phyloP scores from a whole-genome alignment of 2,329 filamentous ascomycete genomes.

The Metarhizium album region DNA sequence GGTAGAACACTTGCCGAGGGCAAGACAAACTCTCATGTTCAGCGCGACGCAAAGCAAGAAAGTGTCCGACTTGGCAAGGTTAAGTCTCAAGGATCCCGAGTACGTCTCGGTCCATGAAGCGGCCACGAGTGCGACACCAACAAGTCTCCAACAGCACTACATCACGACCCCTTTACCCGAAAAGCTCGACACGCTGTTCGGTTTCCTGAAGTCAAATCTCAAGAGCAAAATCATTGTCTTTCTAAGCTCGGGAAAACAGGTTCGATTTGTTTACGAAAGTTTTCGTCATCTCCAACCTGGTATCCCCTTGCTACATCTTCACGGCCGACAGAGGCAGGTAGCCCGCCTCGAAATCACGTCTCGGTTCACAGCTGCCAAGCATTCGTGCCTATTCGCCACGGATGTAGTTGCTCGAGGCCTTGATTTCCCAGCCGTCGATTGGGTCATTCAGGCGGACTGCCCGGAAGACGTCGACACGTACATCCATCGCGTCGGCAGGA shows the following conservation, averaged over 20 bases:
- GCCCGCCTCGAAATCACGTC: slow-evolving; percentile 80
- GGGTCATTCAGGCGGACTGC: slow-evolving; percentile 97
- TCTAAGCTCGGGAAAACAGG: slow-evolving; percentile 88
- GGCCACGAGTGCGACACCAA: slow-evolving; percentile 68
- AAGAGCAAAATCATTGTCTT: slow-evolving; percentile 96
- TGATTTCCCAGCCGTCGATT: slow-evolving; percentile 94
- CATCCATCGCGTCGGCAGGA: slow-evolving; percentile 90
- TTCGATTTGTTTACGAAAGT: slow-evolving; percentile 88
- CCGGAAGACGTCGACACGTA: slow-evolving; percentile 97
- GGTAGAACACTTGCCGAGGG: slow-evolving; percentile 75
- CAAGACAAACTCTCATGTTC: slow-evolving; percentile 87
- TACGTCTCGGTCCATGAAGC: slow-evolving; percentile 91
- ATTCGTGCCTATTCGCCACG: slow-evolving; percentile 85
- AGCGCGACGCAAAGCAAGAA: slow-evolving; percentile 93
- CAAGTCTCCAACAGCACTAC: slow-evolving; percentile 82
- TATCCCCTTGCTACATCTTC: slow-evolving; percentile 83
- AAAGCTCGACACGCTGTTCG: slow-evolving; percentile 86
- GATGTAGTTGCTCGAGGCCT: slow-evolving; percentile 90
- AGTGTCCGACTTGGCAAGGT: slow-evolving; percentile 79
- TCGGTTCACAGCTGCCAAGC: slow-evolving; percentile 69
- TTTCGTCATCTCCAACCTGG: slow-evolving; percentile 91
- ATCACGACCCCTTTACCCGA: slow-evolving; percentile 74
- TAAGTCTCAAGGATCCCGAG: slow-evolving; percentile 83
- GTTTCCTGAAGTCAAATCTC: slow-evolving; percentile 82
- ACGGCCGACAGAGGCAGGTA: slow-evolving; percentile 86